Evolutionary conservation across 176 grass and related monocot species (phyloP).

Genomic region (Rhynchospora tenuis): DNA sequence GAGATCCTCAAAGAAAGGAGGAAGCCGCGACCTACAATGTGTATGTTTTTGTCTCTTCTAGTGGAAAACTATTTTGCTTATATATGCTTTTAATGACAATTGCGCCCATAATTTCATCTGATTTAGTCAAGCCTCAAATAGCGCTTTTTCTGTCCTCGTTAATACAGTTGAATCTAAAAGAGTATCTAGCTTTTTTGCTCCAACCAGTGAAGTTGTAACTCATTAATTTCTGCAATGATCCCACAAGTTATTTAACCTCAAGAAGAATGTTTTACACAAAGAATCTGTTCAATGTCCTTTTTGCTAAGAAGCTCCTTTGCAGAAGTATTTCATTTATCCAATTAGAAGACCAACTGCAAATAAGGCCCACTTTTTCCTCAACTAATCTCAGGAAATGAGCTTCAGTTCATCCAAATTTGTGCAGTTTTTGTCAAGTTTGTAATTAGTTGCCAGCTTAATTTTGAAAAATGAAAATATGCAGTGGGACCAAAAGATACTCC

Average conservation of each 20-base stretch:
- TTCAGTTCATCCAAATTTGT: constrained; percentile 5
- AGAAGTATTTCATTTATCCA: not conserved
- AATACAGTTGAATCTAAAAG: not conserved
- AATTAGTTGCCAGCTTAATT: not conserved
- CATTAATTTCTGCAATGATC: not conserved
- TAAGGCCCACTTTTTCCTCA: not conserved
- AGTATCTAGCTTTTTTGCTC: not conserved
- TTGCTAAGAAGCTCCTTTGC: not conserved
- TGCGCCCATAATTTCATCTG: not conserved
- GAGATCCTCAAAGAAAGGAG: constrained; percentile 94
- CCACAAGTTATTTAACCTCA: not conserved
- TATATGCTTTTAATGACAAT: constrained; percentile 10
- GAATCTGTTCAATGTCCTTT: not conserved
- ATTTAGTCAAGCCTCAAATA: not conserved
- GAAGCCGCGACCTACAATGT: constrained; percentile 61
- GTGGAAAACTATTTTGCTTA: constrained; percentile 14
- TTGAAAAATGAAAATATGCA: constrained; percentile 32
- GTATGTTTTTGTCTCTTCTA: constrained; percentile 40
- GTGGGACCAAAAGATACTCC: constrained; percentile 79
- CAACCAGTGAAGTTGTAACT: not conserved
- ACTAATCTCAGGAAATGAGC: not conserved
- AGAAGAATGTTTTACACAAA: not conserved
- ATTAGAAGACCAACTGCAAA: not conserved
- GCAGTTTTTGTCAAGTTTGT: constrained; percentile 1
- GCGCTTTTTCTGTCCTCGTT: not conserved